A percentile compares a stretch with the other conserved stretches of the same genome.
phyloP scores from a whole-genome alignment of 257 asterid species.

The Solanum pinnatisectum region DNA sequence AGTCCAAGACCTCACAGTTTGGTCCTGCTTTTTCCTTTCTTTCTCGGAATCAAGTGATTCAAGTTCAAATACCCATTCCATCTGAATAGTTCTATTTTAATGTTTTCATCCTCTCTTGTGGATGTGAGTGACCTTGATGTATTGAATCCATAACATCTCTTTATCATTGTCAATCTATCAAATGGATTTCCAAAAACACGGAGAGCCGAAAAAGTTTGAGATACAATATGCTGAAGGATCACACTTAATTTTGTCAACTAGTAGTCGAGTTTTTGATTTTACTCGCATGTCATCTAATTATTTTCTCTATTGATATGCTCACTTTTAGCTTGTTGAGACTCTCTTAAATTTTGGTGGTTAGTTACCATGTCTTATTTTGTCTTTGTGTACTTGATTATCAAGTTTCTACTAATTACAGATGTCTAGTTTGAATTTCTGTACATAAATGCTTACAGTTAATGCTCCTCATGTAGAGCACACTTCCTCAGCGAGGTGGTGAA shows the following conservation, averaged over 20 bases:
- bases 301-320: not conserved
- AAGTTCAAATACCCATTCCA: not conserved
- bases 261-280: not conserved
- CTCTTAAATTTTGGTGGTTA: not conserved
- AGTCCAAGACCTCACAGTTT: not conserved
- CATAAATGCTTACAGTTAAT: not conserved
- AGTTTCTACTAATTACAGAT: not conserved
- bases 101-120: not conserved
- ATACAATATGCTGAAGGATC: not conserved
- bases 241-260: not conserved
- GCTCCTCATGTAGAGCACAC: conserved; percentile 51
- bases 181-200: not conserved
- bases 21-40: not conserved
- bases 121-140: not conserved
- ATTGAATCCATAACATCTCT: not conserved
- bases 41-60: not conserved
- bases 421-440: not conserved
- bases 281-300: not conserved
- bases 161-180: not conserved
- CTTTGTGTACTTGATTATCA: not conserved
- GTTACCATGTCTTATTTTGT: not conserved
- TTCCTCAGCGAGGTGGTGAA: conserved; percentile 93
- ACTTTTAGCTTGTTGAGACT: not conserved
- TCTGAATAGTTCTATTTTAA: not conserved
- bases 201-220: not conserved